Base-by-base conservation (phyloP, 108 stramenopile genomes). In the Cyclotella cryptica region DNA sequence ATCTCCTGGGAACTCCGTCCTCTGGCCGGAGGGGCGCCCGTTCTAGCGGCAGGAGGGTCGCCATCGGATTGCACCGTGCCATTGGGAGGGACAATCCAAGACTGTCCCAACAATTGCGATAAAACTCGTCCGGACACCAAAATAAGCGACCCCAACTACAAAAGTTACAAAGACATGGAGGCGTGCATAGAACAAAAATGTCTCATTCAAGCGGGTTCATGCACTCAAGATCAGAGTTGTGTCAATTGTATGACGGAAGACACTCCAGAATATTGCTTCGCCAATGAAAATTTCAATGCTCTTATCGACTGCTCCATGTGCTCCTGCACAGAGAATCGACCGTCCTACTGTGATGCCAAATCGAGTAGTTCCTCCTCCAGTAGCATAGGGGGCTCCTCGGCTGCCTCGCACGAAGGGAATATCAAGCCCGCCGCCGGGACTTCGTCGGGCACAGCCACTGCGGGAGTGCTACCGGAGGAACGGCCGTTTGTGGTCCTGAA, bases 1-100 rank as follows among this genome's bases (percentile, higher is more conserved):
- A 88, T 94, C 1, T 89, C 88, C 10, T 97, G 96, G 96, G 94
- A 97, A 72, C 46, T 95, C 27, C 80, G 86, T 27, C 86, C 90
- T 15, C 45, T 87, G 41, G 47, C 68, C 17, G 85, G 85, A 26
- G 93, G 93, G 24, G 68, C 86, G 18, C 84, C 85, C 13, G 60
- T 71, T 54, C 65, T 93, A 63, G 92, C 92, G 3, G 87, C 72
- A 11, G 93, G 91, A 18, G 94, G 94, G 12, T 81, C 92, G 14
- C 96, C 96, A 1, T 35, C 74, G 39, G 80, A 81, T 41, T 88
- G 88, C 41, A 76, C 69, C 13, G 59, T 88, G 39, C 66, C 78
- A 13, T 52, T 88, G 13, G 77, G 67, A 9, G 86, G 84, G 7
- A 57, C 54, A 12, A 74, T 85, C 46, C 62, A 75, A 35, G 89